Evolutionary conservation across 148 eudicot genomes (phyloP).

Genomic region (Persicaria maculosa): DNA sequence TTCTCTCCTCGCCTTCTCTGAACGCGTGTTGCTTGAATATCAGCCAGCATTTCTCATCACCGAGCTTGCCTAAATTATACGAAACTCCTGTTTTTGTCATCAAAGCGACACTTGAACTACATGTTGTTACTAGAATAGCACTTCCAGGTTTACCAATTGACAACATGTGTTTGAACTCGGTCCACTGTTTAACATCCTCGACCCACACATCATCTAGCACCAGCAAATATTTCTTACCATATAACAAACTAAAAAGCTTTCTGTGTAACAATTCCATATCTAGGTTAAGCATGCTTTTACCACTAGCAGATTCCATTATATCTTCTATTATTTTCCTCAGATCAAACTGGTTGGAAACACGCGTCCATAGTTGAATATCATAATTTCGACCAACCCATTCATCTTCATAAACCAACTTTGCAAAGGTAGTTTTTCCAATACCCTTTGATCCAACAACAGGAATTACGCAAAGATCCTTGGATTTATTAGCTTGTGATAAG

Average conservation of each 20-base stretch:
- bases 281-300: slow-evolving; percentile 3
- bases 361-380: slow-evolving; percentile 6
- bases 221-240: slow-evolving; percentile 8
- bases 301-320: slow-evolving; percentile 9
- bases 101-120: slow-evolving; percentile 7
- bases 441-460: slow-evolving; percentile 9
- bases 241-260: slow-evolving; percentile 6
- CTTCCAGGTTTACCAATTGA: slow-evolving; percentile 7
- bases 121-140: slow-evolving; percentile 4
- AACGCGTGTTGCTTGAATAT: slow-evolving; percentile 5
- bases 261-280: slow-evolving; percentile 7
- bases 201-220: slow-evolving; percentile 5
- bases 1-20: slow-evolving; percentile 3
- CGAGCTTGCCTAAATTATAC: slow-evolving; percentile 1
- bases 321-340: slow-evolving; percentile 8
- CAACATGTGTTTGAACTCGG: slow-evolving; percentile 6
- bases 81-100: slow-evolving; percentile 8
- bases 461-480: slow-evolving; percentile 8
- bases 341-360: slow-evolving; percentile 11
- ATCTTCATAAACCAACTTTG: slow-evolving; percentile 7
- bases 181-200: slow-evolving; percentile 6
- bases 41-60: slow-evolving; percentile 13
- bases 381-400: slow-evolving; percentile 5
- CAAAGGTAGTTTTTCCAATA: slow-evolving; percentile 6
- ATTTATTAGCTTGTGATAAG: background rate